phyloP scores from a whole-genome alignment of 768 basidiomycete genomes.

The Mycena pura region DNA sequence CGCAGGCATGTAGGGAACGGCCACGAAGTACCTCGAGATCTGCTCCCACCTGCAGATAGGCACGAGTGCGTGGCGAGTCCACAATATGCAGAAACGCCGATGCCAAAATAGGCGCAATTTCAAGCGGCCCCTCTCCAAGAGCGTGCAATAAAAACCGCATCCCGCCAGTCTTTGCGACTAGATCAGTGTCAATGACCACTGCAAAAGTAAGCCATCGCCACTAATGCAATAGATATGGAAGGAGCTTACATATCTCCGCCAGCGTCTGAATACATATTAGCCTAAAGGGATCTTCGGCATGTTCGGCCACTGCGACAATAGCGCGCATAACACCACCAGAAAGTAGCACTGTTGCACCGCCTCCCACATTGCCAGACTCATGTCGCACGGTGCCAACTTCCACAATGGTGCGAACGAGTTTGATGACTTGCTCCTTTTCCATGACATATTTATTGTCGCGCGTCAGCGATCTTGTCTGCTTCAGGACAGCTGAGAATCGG shows the following conservation, averaged over 20 bases:
- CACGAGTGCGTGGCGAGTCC: slow-evolving; percentile 84
- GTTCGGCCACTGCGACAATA: slow-evolving; percentile 92
- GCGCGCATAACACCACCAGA: slow-evolving; percentile 85
- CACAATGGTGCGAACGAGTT: slow-evolving; percentile 83
- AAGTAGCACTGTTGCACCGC: slow-evolving; percentile 60
- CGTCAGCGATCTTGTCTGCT: slow-evolving; percentile 67
- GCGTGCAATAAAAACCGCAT: slow-evolving; percentile 86
- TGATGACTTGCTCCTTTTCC: slow-evolving; percentile 93
- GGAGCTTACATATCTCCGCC: slow-evolving; percentile 81
- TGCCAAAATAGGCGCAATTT: slow-evolving; percentile 80
- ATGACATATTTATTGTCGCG: slow-evolving; percentile 83
- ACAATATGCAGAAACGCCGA: slow-evolving; percentile 82
- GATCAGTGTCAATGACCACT: slow-evolving; percentile 90
- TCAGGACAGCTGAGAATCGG: slow-evolving; percentile 16
- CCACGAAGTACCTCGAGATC: slow-evolving; percentile 78
- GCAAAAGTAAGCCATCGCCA: neutral
- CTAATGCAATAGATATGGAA: neutral
- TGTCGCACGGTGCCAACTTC: slow-evolving; percentile 71
- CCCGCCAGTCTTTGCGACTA: slow-evolving; percentile 81
- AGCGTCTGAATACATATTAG: slow-evolving; percentile 85
- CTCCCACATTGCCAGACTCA: slow-evolving; percentile 50
- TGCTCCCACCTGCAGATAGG: slow-evolving; percentile 77
- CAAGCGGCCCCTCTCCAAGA: slow-evolving; percentile 88
- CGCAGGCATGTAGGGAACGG: neutral
- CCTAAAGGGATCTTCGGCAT: slow-evolving; percentile 88